Conservation (phyloP, 2,329 filamentous ascomycete genomes). For the Bipolaris zeicola region DNA sequence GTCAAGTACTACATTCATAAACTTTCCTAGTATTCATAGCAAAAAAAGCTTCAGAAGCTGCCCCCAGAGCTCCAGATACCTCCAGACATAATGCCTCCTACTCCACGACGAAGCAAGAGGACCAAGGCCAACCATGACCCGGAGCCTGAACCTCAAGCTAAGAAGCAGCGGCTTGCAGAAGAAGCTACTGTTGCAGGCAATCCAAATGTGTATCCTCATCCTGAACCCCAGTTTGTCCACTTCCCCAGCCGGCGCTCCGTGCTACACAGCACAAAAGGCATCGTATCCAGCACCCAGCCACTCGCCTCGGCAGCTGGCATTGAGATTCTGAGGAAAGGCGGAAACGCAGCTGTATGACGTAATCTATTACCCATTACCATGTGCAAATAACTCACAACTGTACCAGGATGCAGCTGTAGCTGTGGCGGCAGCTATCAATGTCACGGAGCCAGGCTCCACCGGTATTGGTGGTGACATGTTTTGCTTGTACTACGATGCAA, state of each 20-base stretch:
- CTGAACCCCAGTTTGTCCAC: slow-evolving; percentile 61
- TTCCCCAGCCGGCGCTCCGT: slow-evolving; percentile 86
- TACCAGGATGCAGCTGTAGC: slow-evolving; percentile 90
- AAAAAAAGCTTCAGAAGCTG: slow-evolving; percentile 1
- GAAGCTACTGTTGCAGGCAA: slow-evolving; percentile 19
- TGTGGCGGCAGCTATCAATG: slow-evolving; percentile 87
- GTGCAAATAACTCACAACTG: slow-evolving; percentile 5
- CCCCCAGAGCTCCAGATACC: neutral
- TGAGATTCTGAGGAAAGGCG: slow-evolving; percentile 80
- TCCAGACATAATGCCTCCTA: slow-evolving; percentile 16
- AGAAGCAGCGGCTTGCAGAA: neutral
- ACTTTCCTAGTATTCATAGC: slow-evolving; percentile 10
- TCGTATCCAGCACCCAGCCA: slow-evolving; percentile 88
- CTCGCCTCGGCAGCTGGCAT: slow-evolving; percentile 88
- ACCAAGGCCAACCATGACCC: slow-evolving; percentile 13
- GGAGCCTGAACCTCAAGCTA: neutral
- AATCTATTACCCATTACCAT: slow-evolving; percentile 7
- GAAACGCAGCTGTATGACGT: slow-evolving; percentile 83
- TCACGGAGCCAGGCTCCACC: slow-evolving; percentile 90
- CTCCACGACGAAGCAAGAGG: slow-evolving; percentile 21
- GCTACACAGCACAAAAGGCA: slow-evolving; percentile 90
- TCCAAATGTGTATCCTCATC: slow-evolving; percentile 56
- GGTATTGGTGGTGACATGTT: slow-evolving; percentile 98
- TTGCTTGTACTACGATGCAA: slow-evolving; percentile 87
- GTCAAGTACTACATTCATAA: slow-evolving; percentile 4